Evolutionary conservation across 2,329 filamentous ascomycete genomes (phyloP), one percentile per base, ranked within the genome.

Genomic region (Fusarium nodosum): DNA sequence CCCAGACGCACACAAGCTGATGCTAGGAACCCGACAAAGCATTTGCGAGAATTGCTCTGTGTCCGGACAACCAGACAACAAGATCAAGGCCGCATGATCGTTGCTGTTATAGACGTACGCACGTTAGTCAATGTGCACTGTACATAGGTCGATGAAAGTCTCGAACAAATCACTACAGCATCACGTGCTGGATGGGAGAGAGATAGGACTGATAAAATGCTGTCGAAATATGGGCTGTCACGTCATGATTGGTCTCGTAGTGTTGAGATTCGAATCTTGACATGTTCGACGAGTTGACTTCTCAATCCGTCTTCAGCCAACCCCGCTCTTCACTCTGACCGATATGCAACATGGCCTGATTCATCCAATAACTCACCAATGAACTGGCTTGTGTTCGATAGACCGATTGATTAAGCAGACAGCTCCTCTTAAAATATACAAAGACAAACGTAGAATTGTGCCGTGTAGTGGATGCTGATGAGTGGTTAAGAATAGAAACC

Each of bases 61-160:
- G 67, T 66, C 57, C 39, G 42, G 64, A n/a, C 56, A 48, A 53
- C 45, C 50, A 54, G 57, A 65, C 59, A 66, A 64, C 36, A 45
- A 31, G 39, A 44, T 38, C 28, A 56, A 56, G 52, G 48, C 28
- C 41, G 38, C 33, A 60, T 38, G 42, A 53, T 16, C 48, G 53
- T 52, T 30, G 53, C 56, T 34, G 36, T 60, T 31, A 36, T 46
- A 54, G 30, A 45, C 24, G 13, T 28, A 51, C 33, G 34, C 24
- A 51, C n/a, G 26, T 18, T 11, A 51, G 24, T 26, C 24, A 44
- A 30, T 53, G 31, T 45, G 41, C 42, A 38, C 36, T 39, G n/a
- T 20, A 39, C 36, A 15, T 22, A 50, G 30, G 26, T 33, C 39
- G 22, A 36, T 46, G 28, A 36, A 44, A 50, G 26, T 36, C 56